Conservation (phyloP, 352 stramenopile species). For the Globisporangium barbulae region DNA sequence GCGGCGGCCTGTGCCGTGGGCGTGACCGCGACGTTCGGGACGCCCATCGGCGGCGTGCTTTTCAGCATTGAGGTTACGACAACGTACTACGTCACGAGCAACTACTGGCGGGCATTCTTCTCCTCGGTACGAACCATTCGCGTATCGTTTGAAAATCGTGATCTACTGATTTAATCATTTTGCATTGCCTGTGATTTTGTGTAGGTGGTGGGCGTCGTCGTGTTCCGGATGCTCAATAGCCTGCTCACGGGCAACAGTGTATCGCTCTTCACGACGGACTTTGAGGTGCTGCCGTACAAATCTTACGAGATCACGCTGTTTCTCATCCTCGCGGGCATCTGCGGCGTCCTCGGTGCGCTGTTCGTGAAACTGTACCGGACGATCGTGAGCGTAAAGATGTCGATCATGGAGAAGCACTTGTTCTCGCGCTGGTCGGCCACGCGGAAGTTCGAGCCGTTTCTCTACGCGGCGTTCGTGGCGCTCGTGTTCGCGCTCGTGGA, state of each 20-base stretch:
- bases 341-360: slow-evolving; percentile 73
- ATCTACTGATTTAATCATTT: background rate
- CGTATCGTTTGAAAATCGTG: background rate
- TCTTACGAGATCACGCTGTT: slow-evolving; percentile 77
- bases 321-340: slow-evolving; percentile 74
- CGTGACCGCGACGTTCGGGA: slow-evolving; percentile 73
- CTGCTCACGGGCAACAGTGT: slow-evolving; percentile 54
- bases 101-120: slow-evolving; percentile 91
- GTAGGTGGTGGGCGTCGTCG: slow-evolving; percentile 72
- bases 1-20: slow-evolving; percentile 69
- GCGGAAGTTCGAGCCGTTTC: slow-evolving; percentile 42
- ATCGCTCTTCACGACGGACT: slow-evolving; percentile 80
- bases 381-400: slow-evolving; percentile 41
- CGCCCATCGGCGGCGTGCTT: slow-evolving; percentile 70
- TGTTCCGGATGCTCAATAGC: slow-evolving; percentile 76
- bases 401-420: slow-evolving; percentile 32
- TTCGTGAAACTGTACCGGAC: slow-evolving; percentile 73
- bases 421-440: slow-evolving; percentile 23
- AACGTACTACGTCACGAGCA: slow-evolving; percentile 86
- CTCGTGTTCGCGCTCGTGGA: slow-evolving; percentile 67
- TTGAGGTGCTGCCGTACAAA: slow-evolving; percentile 67
- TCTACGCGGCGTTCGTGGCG: slow-evolving; percentile 64
- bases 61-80: slow-evolving; percentile 86
- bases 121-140: slow-evolving; percentile 32
- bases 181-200: background rate